These are phyloP conservation scores for Populus simonii DNA, from an alignment of 345 rosid genomes.

Conservation along the genomic window DNA sequence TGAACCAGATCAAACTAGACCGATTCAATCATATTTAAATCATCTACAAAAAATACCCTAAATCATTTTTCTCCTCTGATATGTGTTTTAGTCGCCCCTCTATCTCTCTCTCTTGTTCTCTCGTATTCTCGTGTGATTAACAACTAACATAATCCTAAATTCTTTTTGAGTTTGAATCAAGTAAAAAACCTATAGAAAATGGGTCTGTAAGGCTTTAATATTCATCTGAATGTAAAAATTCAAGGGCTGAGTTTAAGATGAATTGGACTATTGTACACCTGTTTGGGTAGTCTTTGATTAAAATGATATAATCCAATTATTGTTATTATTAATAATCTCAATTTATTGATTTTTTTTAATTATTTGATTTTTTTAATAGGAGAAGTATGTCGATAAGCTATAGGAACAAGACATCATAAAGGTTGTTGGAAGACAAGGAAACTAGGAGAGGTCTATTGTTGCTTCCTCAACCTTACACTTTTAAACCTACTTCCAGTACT, in stretches of 20 bases:
- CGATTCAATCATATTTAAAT: too few relatives aligned
- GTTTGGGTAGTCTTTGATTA: constrained; percentile 54
- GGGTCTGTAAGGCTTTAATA: constrained; percentile 72
- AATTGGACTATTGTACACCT: constrained; percentile 42
- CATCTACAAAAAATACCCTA: too few relatives aligned
- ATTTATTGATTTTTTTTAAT: not conserved
- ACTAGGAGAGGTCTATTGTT: constrained; percentile 70
- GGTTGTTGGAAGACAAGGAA: constrained; percentile 63
- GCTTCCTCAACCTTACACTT: constrained; percentile 78
- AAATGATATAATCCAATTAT: too few relatives aligned
- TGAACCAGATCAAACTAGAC: too few relatives aligned
- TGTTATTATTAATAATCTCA: too few relatives aligned
- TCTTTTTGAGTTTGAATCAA: constrained; percentile 26
- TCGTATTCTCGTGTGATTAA: too few relatives aligned
- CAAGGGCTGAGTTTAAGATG: constrained; percentile 41
- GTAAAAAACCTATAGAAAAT: constrained; percentile 62
- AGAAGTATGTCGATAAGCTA: constrained; percentile 81
- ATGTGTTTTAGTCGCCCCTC: too few relatives aligned
- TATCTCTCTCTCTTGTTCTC: too few relatives aligned
- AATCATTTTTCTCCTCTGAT: too few relatives aligned
- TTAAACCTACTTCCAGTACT: constrained; percentile 48
- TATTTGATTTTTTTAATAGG: constrained; percentile 27
- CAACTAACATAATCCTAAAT: too few relatives aligned
- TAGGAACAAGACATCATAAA: constrained; percentile 60
- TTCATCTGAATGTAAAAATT: constrained; percentile 57